A percentile compares a stretch with the other conserved stretches of the same genome.
These are phyloP conservation scores for Tuber melanosporum DNA, from an alignment of 495 filamentous ascomycete species.

Conservation along the genomic window DNA sequence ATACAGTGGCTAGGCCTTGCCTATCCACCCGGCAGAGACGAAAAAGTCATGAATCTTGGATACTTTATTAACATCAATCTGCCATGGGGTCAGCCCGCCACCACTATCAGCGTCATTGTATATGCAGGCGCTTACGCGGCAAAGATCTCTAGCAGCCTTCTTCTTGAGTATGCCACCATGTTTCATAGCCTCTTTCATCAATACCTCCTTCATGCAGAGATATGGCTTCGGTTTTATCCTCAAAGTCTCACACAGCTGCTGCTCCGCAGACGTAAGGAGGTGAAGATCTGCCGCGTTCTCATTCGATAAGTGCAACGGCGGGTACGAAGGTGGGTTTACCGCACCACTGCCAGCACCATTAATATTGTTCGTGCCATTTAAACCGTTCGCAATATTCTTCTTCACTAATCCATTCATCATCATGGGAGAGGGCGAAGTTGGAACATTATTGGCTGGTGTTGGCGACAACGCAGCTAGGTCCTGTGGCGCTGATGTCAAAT, in stretches of 20 bases:
- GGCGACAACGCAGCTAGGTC: conserved; percentile 32
- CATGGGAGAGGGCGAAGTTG: conserved; percentile 33
- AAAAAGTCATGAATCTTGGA: conserved; percentile 87
- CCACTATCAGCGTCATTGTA: not conserved
- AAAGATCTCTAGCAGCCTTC: conserved; percentile 71
- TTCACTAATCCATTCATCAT: conserved; percentile 18
- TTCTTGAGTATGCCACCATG: conserved; percentile 81
- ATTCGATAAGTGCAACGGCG: conserved; percentile 62
- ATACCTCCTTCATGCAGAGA: conserved; percentile 80
- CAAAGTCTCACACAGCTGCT: conserved; percentile 73
- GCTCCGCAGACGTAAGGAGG: conserved; percentile 75
- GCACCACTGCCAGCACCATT: conserved; percentile 33
- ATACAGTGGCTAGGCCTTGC: conserved; percentile 47
- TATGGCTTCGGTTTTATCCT: conserved; percentile 89
- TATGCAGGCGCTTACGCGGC: conserved; percentile 48
- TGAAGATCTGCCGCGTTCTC: conserved; percentile 79
- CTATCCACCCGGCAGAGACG: conserved; percentile 86
- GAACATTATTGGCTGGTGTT: conserved; percentile 30
- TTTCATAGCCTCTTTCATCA: conserved; percentile 83
- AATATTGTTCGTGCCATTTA: conserved; percentile 43
- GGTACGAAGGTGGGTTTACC: conserved; percentile 44
- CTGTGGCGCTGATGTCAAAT: conserved; percentile 33
- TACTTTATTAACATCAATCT: conserved; percentile 61
- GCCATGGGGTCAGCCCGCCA: conserved; percentile 19
- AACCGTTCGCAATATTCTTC: conserved; percentile 11